Evolutionary conservation across 805 yeast genomes (phyloP).

Genomic region (Cyberlindnera maritima): DNA sequence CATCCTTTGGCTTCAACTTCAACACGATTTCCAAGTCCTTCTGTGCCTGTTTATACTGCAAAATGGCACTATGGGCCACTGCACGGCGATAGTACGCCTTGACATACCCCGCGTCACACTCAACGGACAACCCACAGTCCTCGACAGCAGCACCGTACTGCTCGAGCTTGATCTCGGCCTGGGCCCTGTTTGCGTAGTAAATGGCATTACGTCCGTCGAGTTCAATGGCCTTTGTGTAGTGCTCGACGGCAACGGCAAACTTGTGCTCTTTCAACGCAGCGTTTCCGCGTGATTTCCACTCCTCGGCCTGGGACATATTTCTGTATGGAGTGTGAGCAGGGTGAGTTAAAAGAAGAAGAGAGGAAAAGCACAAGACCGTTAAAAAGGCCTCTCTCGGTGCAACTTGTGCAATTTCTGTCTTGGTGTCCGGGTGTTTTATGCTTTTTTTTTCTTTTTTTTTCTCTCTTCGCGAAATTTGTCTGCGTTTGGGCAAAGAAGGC

Average conservation of each 20-base stretch:
- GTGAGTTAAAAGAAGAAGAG: background rate
- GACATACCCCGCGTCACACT: constrained; percentile 59
- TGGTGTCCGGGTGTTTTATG: constrained; percentile 8
- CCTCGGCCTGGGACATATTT: constrained; percentile 35
- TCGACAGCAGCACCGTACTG: constrained; percentile 79
- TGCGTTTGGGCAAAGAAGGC: too few species aligned
- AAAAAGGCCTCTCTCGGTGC: too few species aligned
- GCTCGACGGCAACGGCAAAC: constrained; percentile 60
- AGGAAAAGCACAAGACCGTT: background rate
- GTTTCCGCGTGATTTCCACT: constrained; percentile 71
- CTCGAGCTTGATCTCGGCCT: constrained; percentile 82
- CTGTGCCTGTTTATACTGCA: constrained; percentile 73
- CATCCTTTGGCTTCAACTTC: constrained; percentile 62
- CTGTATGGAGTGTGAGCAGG: background rate
- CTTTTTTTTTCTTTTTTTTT: background rate
- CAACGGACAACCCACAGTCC: constrained; percentile 75
- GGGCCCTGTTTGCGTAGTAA: constrained; percentile 83
- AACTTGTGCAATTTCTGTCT: background rate
- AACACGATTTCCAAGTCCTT: constrained; percentile 65
- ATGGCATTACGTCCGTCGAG: constrained; percentile 55
- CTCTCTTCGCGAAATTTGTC: too few species aligned
- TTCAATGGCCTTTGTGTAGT: constrained; percentile 74
- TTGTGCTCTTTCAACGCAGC: constrained; percentile 62
- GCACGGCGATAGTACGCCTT: constrained; percentile 91
- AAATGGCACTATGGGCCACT: constrained; percentile 69